Evolutionary conservation across 495 filamentous ascomycete species (phyloP), one percentile per base, ranked within the genome.

Genomic region (Bacidia gigantensis): DNA sequence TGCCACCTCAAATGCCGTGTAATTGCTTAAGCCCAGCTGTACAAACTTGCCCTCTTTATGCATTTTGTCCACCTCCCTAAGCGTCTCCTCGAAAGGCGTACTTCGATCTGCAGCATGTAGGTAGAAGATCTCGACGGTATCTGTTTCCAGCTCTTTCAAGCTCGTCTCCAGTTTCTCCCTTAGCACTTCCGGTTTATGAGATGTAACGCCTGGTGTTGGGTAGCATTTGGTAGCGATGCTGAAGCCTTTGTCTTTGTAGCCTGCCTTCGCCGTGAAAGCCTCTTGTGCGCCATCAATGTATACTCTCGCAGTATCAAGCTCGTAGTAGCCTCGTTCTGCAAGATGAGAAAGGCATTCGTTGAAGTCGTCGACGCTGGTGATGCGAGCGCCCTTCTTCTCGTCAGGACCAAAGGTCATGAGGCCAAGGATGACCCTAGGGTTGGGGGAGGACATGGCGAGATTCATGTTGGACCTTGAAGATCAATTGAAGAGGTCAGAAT

Each of bases 1-100:
- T 2, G 89, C 89, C 10, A 96, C 87, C 66, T 96, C 89, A 61
- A 84, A 94, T 7, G 89, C 80, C 2, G 89, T 86, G 60, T 79
- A 94, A 66, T 95, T 96, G 50, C 77, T 82, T 57, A 96, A 64
- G 20, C 87, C 89, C 23, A 96, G 69, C 50, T 78, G 72, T 17
- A 86, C 79, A 62, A 96, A 95, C 60, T 90, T 95, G 43, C 89
- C 88, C 55, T 84, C 78, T 65, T 87, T 85, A 69, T 95, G 86
- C 47, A 93, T 66, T 63, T 87, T 73, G 65, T 96, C 78, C 52
- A 87, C 76, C 38, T 78, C 83, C 52, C 79, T 71, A 26, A 95
- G 75, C 0, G 89, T 90, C 57, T 89, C 84, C 2, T 78, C 76
- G 60, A 93, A 95, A 10, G 84, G 84, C 2, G 81, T 77, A 0